These are phyloP conservation scores for Colletotrichum sp. DNA, from an alignment of 2,329 filamentous ascomycete species.

Conservation along the genomic window DNA sequence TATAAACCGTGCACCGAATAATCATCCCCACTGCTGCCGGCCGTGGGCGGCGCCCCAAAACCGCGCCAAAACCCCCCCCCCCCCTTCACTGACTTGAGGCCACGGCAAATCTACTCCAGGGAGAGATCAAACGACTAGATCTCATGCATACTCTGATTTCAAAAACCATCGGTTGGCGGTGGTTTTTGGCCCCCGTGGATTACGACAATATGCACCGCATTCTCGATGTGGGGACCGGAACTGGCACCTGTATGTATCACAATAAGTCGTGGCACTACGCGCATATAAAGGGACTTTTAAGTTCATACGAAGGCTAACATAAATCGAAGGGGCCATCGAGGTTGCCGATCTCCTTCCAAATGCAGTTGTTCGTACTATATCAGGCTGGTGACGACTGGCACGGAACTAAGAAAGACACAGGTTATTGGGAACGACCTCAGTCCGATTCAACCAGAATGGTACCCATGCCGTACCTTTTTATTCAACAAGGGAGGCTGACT, in stretches of 20 bases:
- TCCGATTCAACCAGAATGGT: neutral
- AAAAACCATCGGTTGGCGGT: neutral
- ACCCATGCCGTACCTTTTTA: rapidly evolving
- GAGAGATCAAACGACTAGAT: neutral
- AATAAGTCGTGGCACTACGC: neutral
- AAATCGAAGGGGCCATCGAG: neutral
- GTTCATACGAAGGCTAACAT: neutral
- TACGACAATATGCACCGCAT: neutral
- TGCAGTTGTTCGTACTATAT: no score
- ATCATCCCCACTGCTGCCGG: no score
- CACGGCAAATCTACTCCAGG: neutral
- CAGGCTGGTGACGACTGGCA: no score
- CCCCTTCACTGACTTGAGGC: neutral
- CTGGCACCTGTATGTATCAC: neutral
- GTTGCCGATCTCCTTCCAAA: neutral
- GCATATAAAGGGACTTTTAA: no score
- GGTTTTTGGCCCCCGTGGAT: neutral
- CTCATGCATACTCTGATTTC: neutral
- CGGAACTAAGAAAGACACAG: no score
- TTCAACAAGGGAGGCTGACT: neutral
- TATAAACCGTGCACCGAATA: no score
- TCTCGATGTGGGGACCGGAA: neutral
- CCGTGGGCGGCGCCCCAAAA: no score
- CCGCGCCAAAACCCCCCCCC: neutral
- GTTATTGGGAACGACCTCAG: neutral